A percentile compares a stretch with the other conserved stretches of the same genome.
phyloP scores from a whole-genome alignment of 371 early-diverging fungal species.

The Apophysomyces elegans region DNA sequence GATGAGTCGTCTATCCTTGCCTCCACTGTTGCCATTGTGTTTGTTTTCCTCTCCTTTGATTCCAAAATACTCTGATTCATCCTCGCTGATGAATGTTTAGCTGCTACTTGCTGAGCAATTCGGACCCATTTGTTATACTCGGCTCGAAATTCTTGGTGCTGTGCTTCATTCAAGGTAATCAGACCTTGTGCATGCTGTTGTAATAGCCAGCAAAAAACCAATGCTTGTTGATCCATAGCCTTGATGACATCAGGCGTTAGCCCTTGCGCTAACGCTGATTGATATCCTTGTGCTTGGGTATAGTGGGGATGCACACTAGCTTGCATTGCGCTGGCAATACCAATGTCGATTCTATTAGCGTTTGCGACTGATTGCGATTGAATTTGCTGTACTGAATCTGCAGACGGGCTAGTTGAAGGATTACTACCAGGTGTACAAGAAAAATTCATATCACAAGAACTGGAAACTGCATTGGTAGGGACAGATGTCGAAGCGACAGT shows the following conservation, averaged over 20 bases:
- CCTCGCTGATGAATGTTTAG: background rate
- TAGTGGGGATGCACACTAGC: no score
- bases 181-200: conserved; percentile 37
- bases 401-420: no score
- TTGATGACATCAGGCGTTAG: conserved; percentile 37
- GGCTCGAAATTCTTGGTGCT: background rate
- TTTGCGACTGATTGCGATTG: no score
- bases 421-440: no score
- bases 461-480: background rate
- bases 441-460: background rate
- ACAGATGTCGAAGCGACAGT: background rate
- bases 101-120: conserved; percentile 24
- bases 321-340: no score
- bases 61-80: background rate
- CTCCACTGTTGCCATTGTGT: conserved; percentile 15
- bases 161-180: conserved; percentile 15
- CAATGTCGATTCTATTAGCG: no score
- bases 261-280: no score
- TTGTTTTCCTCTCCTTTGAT: background rate
- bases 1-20: conserved; percentile 7
- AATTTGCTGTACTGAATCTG: no score
- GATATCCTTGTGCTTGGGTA: no score
- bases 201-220: conserved; percentile 37
- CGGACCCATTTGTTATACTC: conserved; percentile 35
- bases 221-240: conserved; percentile 31